These are phyloP conservation scores for Myxozyma vanderwaltii DNA, from an alignment of 805 yeast species.

Conservation along the genomic window DNA sequence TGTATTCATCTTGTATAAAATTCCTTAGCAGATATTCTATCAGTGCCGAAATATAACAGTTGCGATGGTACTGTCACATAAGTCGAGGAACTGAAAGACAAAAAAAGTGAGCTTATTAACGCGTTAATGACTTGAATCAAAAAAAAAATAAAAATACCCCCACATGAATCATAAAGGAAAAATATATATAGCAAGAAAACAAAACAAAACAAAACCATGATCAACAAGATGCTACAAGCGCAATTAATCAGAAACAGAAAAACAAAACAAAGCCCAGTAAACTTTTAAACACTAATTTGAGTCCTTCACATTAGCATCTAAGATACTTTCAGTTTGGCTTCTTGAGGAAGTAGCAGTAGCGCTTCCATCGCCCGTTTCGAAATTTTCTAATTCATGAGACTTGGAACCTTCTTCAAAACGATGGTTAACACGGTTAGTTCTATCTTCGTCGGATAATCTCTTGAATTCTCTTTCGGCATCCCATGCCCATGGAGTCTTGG, in stretches of 20 bases:
- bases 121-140: no score
- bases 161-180: no score
- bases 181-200: no score
- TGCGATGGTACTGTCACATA: no score
- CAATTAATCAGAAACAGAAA: neutral
- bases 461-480: constrained; percentile 28
- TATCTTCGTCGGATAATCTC: constrained; percentile 17
- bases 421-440: neutral
- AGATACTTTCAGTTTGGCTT: neutral
- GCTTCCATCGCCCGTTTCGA: neutral
- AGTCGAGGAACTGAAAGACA: no score
- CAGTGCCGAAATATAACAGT: no score
- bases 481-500: constrained; percentile 28
- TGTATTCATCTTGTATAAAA: no score
- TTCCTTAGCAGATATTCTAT: no score
- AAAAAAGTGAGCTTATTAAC: no score
- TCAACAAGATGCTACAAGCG: no score
- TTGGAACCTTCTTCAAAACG: neutral
- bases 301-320: constrained; percentile 3
- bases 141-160: no score
- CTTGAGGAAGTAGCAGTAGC: neutral
- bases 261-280: neutral
- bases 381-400: constrained; percentile 3
- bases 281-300: neutral
- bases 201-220: no score